phyloP scores from a whole-genome alignment of 441 rosid species.

The Francoa sonchifolia region DNA sequence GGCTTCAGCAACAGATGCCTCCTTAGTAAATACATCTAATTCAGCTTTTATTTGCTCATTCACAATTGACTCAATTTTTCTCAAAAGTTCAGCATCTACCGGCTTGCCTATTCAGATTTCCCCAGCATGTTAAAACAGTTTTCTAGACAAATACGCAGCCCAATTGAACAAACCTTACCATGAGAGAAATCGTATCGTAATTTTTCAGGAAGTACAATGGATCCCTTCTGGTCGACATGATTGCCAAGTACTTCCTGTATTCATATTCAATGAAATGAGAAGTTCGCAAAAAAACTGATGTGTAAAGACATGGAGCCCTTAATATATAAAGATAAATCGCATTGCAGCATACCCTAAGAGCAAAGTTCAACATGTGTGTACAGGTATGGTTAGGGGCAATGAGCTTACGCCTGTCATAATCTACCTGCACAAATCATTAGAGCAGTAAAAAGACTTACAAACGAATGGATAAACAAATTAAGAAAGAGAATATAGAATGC shows the following conservation, averaged over 20 bases:
- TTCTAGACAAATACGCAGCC: slow-evolving; percentile 7
- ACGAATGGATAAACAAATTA: background rate
- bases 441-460: background rate
- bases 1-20: slow-evolving; percentile 68
- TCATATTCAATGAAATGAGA: slow-evolving; percentile 8
- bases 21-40: slow-evolving; percentile 73
- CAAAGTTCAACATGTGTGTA: slow-evolving; percentile 93
- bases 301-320: no score
- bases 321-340: no score
- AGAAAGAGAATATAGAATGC: slow-evolving; percentile 3
- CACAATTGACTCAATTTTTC: slow-evolving; percentile 75
- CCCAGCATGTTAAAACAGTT: slow-evolving; percentile 10
- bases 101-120: slow-evolving; percentile 52
- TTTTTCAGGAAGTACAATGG: slow-evolving; percentile 93
- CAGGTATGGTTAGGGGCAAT: slow-evolving; percentile 96
- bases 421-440: slow-evolving; percentile 43
- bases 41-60: slow-evolving; percentile 79
- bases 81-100: slow-evolving; percentile 62
- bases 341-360: slow-evolving; percentile 57
- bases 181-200: slow-evolving; percentile 95
- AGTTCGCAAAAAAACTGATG: background rate
- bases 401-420: slow-evolving; percentile 74
- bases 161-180: slow-evolving; percentile 32
- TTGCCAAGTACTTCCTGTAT: slow-evolving; percentile 84
- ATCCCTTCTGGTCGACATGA: slow-evolving; percentile 98